phyloP scores from a whole-genome alignment of 2,329 filamentous ascomycete genomes.

The Fusarium solani-melongenae region DNA sequence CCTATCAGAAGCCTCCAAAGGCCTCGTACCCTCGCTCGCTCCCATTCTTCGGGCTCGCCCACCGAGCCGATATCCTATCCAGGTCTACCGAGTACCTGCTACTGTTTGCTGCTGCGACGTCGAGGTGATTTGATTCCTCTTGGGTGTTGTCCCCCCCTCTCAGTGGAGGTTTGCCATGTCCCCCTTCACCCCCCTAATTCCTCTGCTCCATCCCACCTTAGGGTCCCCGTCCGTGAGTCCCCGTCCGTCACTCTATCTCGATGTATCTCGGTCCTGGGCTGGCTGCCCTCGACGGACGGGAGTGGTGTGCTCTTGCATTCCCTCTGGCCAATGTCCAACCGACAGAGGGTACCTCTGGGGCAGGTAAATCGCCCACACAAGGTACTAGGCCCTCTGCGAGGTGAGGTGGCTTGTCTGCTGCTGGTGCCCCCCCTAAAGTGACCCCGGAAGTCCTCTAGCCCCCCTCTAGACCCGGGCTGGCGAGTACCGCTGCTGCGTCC shows the following conservation, averaged over 20 bases:
- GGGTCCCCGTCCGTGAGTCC: neutral
- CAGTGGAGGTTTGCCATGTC: neutral
- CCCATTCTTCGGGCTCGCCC: constrained; percentile 33
- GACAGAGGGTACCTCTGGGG: constrained; percentile 22
- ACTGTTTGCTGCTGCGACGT: constrained; percentile 19
- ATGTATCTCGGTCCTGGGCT: neutral
- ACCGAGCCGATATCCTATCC: constrained; percentile 31
- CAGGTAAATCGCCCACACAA: constrained; percentile 30
- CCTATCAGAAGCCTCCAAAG: constrained; percentile 31
- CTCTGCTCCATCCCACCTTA: neutral
- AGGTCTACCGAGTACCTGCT: constrained; percentile 26
- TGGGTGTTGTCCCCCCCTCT: constrained; percentile 1
- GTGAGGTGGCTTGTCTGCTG: constrained; percentile 34
- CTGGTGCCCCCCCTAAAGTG: constrained; percentile 19
- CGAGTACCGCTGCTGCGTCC: constrained; percentile 37
- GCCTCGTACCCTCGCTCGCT: constrained; percentile 31
- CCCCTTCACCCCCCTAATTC: constrained; percentile 15
- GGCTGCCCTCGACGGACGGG: neutral
- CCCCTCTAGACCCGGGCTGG: constrained; percentile 21
- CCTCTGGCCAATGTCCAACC: constrained; percentile 24
- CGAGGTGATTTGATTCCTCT: constrained; percentile 1
- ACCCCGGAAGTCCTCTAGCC: constrained; percentile 29
- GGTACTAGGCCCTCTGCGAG: constrained; percentile 23
- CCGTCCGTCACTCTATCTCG: constrained; percentile 8
- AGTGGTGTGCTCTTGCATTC: constrained; percentile 30